phyloP scores from a whole-genome alignment of 805 yeast genomes.

The Debaryomyces castellii region DNA sequence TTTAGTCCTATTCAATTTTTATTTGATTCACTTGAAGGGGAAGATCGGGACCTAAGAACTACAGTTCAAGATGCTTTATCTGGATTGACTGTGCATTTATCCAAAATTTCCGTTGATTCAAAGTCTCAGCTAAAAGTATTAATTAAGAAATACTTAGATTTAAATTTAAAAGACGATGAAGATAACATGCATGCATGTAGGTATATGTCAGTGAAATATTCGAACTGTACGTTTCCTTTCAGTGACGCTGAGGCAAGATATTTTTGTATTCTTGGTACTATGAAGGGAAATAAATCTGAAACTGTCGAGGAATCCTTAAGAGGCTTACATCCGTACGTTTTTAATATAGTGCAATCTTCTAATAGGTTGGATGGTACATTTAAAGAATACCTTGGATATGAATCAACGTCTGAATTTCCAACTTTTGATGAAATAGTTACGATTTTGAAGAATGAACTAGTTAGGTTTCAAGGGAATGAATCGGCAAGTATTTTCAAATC shows the following conservation, averaged over 20 bases:
- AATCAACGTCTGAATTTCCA: constrained; percentile 52
- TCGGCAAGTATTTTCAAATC: constrained; percentile 28
- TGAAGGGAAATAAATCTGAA: constrained; percentile 60
- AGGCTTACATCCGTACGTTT: constrained; percentile 87
- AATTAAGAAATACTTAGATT: constrained; percentile 32
- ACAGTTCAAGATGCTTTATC: constrained; percentile 73
- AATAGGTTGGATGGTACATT: constrained; percentile 34
- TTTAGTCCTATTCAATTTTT: constrained; percentile 60
- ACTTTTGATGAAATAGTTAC: constrained; percentile 41
- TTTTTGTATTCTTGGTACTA: constrained; percentile 65
- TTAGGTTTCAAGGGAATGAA: constrained; percentile 15
- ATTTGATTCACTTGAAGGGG: constrained; percentile 68
- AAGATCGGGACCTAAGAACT: constrained; percentile 58
- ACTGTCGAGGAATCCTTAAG: constrained; percentile 74
- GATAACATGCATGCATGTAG: constrained; percentile 49
- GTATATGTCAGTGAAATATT: constrained; percentile 62
- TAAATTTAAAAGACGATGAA: constrained; percentile 3
- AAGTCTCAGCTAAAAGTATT: constrained; percentile 41
- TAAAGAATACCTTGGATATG: constrained; percentile 45
- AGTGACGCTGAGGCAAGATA: constrained; percentile 65
- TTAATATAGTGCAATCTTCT: constrained; percentile 49
- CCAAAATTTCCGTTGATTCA: constrained; percentile 34
- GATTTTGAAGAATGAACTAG: constrained; percentile 19
- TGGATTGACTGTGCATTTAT: constrained; percentile 51
- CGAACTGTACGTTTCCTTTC: constrained; percentile 65